These are phyloP conservation scores for Colletotrichum endophyticum DNA, from an alignment of 2,329 filamentous ascomycete genomes.

Conservation along the genomic window DNA sequence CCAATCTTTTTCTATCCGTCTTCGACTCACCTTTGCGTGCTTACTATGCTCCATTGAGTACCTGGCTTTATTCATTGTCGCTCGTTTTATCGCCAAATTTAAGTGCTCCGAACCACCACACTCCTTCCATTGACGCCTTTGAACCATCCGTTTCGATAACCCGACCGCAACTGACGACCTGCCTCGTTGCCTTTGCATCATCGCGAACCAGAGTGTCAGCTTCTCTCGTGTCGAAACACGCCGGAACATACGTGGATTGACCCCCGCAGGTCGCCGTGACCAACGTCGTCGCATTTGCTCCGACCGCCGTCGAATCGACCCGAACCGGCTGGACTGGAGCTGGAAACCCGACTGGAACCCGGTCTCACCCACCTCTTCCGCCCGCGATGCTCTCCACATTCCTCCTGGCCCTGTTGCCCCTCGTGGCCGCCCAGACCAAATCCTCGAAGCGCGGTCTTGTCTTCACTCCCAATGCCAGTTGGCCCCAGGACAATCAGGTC, in stretches of 20 bases:
- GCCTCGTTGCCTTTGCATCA: neutral
- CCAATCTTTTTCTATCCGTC: neutral
- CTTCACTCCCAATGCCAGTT: slow-evolving; percentile 63
- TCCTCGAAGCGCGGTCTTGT: slow-evolving; percentile 75
- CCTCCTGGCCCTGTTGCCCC: slow-evolving; percentile 23
- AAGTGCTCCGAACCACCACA: neutral
- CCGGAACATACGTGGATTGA: neutral
- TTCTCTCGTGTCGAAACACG: neutral
- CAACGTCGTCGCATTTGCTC: neutral
- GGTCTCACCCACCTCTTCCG: neutral
- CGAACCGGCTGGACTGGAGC: neutral
- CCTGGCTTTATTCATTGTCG: neutral
- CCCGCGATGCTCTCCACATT: slow-evolving; percentile 18
- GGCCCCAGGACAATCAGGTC: slow-evolving; percentile 66
- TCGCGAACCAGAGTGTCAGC: neutral
- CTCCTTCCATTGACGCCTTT: neutral
- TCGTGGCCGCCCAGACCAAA: slow-evolving; percentile 33
- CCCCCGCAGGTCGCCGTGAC: neutral
- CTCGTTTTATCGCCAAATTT: neutral
- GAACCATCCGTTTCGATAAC: neutral
- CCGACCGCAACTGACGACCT: neutral
- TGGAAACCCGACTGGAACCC: neutral
- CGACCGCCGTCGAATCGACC: neutral
- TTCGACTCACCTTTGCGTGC: neutral
- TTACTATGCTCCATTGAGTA: neutral